Percentiles rank a stretch among this genome's conserved stretches.
These are phyloP conservation scores for Rhizomucor pusillus DNA, from an alignment of 371 early-diverging fungal genomes.

Conservation along the genomic window DNA sequence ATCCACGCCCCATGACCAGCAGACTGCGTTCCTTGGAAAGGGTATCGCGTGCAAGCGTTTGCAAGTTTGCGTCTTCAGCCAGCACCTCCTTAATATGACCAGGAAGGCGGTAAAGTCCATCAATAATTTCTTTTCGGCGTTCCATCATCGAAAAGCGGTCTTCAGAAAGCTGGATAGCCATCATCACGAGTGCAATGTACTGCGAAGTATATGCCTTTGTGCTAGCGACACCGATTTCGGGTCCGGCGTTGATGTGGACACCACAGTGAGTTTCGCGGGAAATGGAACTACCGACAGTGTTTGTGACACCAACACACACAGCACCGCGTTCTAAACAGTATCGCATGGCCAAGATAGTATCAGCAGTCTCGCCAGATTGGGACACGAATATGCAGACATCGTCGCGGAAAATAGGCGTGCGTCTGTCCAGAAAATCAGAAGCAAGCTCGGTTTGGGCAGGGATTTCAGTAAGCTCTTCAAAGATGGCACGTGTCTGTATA, in stretches of 20 bases:
- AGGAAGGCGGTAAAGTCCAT: conserved; percentile 87
- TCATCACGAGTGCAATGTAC: conserved; percentile 93
- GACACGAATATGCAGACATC: conserved; percentile 98
- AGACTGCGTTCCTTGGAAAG: conserved; percentile 82
- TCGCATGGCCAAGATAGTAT: conserved; percentile 94
- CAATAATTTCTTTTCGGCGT: conserved; percentile 90
- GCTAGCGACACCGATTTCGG: conserved; percentile 98
- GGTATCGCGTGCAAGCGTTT: conserved; percentile 74
- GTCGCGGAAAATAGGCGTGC: conserved; percentile 93
- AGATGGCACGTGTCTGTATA: conserved; percentile 82
- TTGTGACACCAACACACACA: conserved; percentile 96
- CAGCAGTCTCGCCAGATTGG: conserved; percentile 99
- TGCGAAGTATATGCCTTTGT: conserved; percentile 99
- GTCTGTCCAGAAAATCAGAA: conserved; percentile 94
- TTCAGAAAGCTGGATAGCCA: conserved; percentile 92
- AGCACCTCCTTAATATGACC: conserved; percentile 90
- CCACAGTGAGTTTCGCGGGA: conserved; percentile 98
- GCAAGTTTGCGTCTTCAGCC: conserved; percentile 74
- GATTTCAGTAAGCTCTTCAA: conserved; percentile 97
- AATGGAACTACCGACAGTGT: conserved; percentile 95
- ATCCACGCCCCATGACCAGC: conserved; percentile 96
- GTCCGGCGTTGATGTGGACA: conserved; percentile 99
- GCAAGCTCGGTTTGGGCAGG: conserved; percentile 92
- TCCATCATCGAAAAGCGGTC: conserved; percentile 82
- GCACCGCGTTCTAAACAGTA: conserved; percentile 98